phyloP scores from a whole-genome alignment of 192 early-diverging fungal species.

The Coemansia sp. region DNA sequence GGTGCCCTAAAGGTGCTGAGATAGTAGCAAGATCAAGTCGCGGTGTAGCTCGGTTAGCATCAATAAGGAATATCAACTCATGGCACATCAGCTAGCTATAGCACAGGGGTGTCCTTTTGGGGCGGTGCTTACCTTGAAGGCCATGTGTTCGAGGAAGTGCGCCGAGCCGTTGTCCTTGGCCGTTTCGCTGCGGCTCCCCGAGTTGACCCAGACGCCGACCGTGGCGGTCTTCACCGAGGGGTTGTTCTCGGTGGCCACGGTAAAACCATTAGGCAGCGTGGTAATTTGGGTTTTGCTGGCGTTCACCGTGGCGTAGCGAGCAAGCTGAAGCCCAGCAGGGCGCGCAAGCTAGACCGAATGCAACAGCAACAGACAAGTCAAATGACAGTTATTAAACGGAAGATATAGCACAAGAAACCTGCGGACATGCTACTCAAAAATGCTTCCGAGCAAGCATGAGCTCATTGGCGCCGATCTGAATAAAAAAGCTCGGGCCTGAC shows the following conservation, averaged over 20 bases:
- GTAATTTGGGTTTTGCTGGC: constrained; percentile 60
- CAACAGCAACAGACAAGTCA: neutral
- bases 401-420: no score
- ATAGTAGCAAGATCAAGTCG: no score
- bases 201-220: constrained; percentile 87
- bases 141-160: constrained; percentile 99
- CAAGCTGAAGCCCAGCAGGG: constrained; percentile 37
- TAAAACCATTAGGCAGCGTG: constrained; percentile 73
- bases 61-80: no score
- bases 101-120: no score
- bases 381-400: no score
- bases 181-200: constrained; percentile 80
- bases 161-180: constrained; percentile 88
- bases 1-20: constrained; percentile 66
- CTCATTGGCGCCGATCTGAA: neutral
- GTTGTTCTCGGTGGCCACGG: constrained; percentile 78
- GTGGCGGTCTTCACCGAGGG: constrained; percentile 78
- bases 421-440: no score
- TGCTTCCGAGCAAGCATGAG: no score
- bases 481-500: no score
- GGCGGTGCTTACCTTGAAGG: constrained; percentile 76
- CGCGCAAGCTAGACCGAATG: constrained; percentile 30
- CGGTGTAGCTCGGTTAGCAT: no score
- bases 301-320: constrained; percentile 44
- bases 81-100: no score